A percentile compares a stretch with the other conserved stretches of the same genome.
Conservation (phyloP, 345 rosid genomes). For the Capsella bursapastoris region DNA sequence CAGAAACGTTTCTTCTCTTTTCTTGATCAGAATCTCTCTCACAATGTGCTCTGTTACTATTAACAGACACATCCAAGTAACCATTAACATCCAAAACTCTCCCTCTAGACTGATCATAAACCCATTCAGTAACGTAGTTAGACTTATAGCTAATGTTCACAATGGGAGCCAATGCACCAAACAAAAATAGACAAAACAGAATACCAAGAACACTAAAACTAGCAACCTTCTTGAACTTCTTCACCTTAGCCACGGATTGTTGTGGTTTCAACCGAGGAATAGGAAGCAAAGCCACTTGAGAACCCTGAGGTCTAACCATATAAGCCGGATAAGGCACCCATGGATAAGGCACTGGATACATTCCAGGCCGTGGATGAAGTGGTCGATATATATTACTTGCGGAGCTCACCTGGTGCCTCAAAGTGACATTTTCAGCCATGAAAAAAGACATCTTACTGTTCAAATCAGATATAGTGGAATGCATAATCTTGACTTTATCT, state of each 20-base stretch:
- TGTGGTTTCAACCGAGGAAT: constrained; percentile 81
- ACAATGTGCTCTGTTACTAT: constrained; percentile 24
- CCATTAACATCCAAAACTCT: constrained; percentile 48
- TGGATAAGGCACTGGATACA: constrained; percentile 53
- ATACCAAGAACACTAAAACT: constrained; percentile 83
- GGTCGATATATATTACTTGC: constrained; percentile 49
- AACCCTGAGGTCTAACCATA: constrained; percentile 71
- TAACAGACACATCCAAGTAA: constrained; percentile 37
- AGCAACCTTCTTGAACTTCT: constrained; percentile 86
- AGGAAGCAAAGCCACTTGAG: constrained; percentile 85
- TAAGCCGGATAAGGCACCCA: constrained; percentile 72
- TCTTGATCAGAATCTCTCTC: constrained; percentile 18
- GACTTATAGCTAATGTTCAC: constrained; percentile 50
- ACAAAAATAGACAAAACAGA: constrained; percentile 64
- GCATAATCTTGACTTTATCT: constrained; percentile 75
- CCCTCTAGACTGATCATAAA: constrained; percentile 48
- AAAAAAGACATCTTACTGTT: constrained; percentile 68
- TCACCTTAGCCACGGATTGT: constrained; percentile 52
- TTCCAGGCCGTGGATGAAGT: constrained; percentile 37
- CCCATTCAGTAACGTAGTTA: background rate
- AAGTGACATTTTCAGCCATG: constrained; percentile 73
- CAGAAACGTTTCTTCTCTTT: constrained; percentile 20
- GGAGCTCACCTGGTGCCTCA: constrained; percentile 66
- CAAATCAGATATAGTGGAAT: constrained; percentile 73
- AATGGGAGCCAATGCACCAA: constrained; percentile 69